phyloP scores from a whole-genome alignment of 1,284 basidiomycete genomes.

The Papiliotrema laurentii region DNA sequence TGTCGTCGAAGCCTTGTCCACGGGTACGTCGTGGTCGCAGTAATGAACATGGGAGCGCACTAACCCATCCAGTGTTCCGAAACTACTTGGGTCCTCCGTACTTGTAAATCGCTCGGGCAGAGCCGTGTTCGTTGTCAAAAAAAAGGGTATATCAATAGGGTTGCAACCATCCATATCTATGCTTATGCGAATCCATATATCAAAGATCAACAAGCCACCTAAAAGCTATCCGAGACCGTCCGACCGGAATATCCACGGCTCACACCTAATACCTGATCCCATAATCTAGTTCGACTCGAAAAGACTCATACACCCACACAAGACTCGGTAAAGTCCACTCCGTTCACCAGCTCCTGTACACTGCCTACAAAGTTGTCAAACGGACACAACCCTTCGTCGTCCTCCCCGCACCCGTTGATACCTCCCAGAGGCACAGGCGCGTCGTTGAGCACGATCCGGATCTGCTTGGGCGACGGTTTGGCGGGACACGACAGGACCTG shows the following conservation, averaged over 20 bases:
- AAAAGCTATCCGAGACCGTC: too few relatives aligned
- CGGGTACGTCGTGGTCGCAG: not conserved
- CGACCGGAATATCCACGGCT: too few relatives aligned
- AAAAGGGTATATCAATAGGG: too few relatives aligned
- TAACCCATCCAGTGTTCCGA: slow-evolving; percentile 15
- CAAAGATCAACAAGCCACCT: too few relatives aligned
- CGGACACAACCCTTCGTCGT: slow-evolving; percentile 58
- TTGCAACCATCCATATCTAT: too few relatives aligned
- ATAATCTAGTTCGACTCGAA: too few relatives aligned
- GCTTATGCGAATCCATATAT: too few relatives aligned
- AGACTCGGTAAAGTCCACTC: slow-evolving; percentile 45
- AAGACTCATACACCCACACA: too few relatives aligned
- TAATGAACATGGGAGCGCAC: not conserved
- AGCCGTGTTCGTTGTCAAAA: too few relatives aligned
- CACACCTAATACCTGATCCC: too few relatives aligned
- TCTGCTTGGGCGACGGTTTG: slow-evolving; percentile 20
- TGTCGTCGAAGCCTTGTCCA: slow-evolving; percentile 12
- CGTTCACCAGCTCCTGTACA: slow-evolving; percentile 52
- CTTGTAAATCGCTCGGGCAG: too few relatives aligned
- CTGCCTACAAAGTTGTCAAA: slow-evolving; percentile 55
- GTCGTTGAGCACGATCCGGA: slow-evolving; percentile 55
- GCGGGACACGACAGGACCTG: slow-evolving; percentile 56
- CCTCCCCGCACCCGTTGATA: slow-evolving; percentile 54
- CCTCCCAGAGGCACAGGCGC: slow-evolving; percentile 62
- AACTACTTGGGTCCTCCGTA: slow-evolving; percentile 23